Evolutionary conservation across 2,329 filamentous ascomycete species (phyloP).

Genomic region (Diaporthe sp.): DNA sequence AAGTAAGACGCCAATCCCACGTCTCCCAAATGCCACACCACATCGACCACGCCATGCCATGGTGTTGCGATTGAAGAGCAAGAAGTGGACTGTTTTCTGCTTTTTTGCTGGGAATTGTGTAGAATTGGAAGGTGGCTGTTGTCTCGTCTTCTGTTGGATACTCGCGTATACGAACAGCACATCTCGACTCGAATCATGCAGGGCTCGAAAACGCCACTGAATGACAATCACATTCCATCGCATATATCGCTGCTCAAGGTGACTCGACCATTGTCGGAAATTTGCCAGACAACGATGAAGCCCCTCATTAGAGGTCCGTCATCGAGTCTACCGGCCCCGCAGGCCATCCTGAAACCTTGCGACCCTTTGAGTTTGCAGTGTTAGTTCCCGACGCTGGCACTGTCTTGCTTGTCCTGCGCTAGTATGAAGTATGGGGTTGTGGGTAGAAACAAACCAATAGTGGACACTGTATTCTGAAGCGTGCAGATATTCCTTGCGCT

Average conservation of each 20-base stretch:
- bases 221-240: background rate
- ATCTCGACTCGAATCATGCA: background rate
- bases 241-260: background rate
- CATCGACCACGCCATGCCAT: background rate
- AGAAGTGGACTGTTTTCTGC: background rate
- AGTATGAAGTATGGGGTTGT: slow-evolving; percentile 23
- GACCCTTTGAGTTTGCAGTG: slow-evolving; percentile 1
- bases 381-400: background rate
- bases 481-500: slow-evolving; percentile 1
- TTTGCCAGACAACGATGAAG: background rate
- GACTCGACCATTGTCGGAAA: background rate
- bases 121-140: background rate
- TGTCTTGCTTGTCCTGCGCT: slow-evolving; percentile 1
- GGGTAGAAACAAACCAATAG: slow-evolving; percentile 10
- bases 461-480: slow-evolving; percentile 16
- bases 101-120: background rate
- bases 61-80: background rate
- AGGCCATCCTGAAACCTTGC: slow-evolving; percentile 1
- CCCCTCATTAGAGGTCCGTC: background rate
- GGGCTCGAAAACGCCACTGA: background rate
- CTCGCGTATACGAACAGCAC: background rate
- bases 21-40: no score
- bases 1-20: slow-evolving; percentile 41
- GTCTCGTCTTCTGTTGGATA: background rate
- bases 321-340: background rate